Conservation (phyloP, 352 stramenopile species). For the Globisporangium cystogenes region DNA sequence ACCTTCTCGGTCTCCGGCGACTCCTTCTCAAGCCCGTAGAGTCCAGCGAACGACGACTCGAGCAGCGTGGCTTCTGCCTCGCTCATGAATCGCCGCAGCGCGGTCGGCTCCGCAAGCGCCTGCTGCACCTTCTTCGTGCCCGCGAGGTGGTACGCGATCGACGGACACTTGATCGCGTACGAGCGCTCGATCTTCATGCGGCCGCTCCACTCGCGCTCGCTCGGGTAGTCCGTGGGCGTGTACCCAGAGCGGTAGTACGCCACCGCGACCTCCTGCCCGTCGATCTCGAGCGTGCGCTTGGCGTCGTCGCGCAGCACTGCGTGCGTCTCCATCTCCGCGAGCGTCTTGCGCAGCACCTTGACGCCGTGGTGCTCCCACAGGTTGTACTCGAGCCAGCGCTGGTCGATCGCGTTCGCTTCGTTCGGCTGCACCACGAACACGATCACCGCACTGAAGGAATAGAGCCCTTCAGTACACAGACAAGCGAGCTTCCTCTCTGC, state of each 20-base stretch:
- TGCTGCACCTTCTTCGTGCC: conserved; percentile 99
- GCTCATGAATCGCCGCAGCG: conserved; percentile 89
- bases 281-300: conserved; percentile 48
- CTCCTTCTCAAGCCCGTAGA: conserved; percentile 93
- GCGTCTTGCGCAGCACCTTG: conserved; percentile 66
- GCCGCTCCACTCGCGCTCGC: conserved; percentile 86
- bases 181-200: conserved; percentile 88
- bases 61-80: conserved; percentile 63
- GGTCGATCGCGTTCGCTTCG: conserved; percentile 89
- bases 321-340: conserved; percentile 51
- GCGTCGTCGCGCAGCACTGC: conserved; percentile 26
- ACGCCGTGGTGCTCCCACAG: conserved; percentile 83
- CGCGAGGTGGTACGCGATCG: conserved; percentile 94
- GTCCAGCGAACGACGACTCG: conserved; percentile 91
- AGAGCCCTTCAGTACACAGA: no score
- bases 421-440: conserved; percentile 91
- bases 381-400: conserved; percentile 92
- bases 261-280: conserved; percentile 84
- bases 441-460: conserved; percentile 52
- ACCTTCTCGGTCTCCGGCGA: conserved; percentile 48
- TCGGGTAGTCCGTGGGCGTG: conserved; percentile 94
- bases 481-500: no score
- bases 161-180: conserved; percentile 94
- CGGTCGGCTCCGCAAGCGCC: conserved; percentile 78
- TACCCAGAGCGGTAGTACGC: conserved; percentile 97